Evolutionary conservation across 805 yeast species (phyloP), one percentile per base, ranked within the genome.

Genomic region (Candida berthetii): DNA sequence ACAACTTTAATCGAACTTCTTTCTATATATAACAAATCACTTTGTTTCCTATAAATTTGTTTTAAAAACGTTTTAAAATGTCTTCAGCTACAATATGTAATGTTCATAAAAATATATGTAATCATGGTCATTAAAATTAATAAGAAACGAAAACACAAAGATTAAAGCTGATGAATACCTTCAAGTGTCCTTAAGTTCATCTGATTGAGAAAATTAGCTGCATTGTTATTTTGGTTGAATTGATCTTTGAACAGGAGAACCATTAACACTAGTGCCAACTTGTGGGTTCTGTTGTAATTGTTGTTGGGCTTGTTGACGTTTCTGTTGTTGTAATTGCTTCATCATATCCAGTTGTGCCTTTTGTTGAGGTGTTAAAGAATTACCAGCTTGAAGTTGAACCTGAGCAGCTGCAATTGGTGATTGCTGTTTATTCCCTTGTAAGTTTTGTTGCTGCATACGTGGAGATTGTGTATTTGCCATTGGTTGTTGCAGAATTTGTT

Each of bases 401-500:
- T 42, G 46, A 15, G 32, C 29, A 15, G 35, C 52, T 14, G 9
- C 14, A 31, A 14, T 7, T 20, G 16, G 29, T 35, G 22, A 34
- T 29, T 16, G 40, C 42, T 50, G 40, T 42, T 50, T 35, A 35
- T 48, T 38, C 41, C 44, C 24, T 57, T 66, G 2, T 60, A 64
- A 41, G 37, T 55, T 61, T 35, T 41, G 48, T 41, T 42, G 48
- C 38, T 40, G 48, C 15, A 22, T 44, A 19, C 24, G 14, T 19
- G 43, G 37, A 18, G 47, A 29, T 36, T 38, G 41, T 36, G 29
- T 27, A 13, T 13, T 27, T 27, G 29, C n/a, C 29, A 27, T 27
- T 9, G 29, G n/a, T 13, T 27, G 13, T 42, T 57, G 65, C 29
- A 44, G 65, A 29, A 47, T 52, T 44, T 69, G 74, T 41, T 70